phyloP scores from a whole-genome alignment of 1,139 yeast species.

The Candida anutae region DNA sequence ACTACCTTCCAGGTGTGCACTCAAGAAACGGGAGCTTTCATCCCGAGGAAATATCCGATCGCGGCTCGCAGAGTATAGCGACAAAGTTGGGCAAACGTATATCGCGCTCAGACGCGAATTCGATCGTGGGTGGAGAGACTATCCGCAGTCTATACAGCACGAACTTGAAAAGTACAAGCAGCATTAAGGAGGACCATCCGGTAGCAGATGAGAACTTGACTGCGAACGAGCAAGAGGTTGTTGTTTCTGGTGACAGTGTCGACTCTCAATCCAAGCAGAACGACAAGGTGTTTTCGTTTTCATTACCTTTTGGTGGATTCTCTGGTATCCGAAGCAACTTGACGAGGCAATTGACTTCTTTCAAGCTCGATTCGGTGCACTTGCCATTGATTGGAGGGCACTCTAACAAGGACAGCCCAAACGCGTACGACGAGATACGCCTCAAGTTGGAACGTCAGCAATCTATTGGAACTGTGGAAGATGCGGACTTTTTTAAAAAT shows the following conservation, averaged over 20 bases:
- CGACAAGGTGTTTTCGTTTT: conserved; percentile 32
- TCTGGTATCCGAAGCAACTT: conserved; percentile 19
- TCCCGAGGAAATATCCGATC: too few species aligned
- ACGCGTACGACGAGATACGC: conserved; percentile 26
- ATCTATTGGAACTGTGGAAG: conserved; percentile 56
- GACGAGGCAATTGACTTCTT: conserved; percentile 15
- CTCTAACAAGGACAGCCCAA: conserved; percentile 13
- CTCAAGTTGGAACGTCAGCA: conserved; percentile 47
- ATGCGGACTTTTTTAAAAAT: conserved; percentile 48
- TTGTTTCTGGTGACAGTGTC: conserved; percentile 4
- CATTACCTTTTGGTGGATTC: conserved; percentile 31
- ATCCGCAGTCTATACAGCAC: conserved; percentile 6
- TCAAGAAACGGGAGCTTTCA: too few species aligned
- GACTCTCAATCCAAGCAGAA: conserved; percentile 1
- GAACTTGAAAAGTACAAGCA: conserved; percentile 1
- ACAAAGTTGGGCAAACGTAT: not conserved
- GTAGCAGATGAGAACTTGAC: conserved; percentile 8
- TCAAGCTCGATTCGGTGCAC: conserved; percentile 13
- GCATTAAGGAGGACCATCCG: conserved; percentile 7
- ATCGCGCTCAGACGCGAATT: conserved; percentile 27
- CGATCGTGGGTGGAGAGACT: conserved; percentile 34
- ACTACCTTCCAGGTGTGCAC: too few species aligned
- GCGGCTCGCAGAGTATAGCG: too few species aligned
- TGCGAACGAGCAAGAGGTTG: conserved; percentile 8
- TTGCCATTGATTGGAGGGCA: conserved; percentile 16